Base-by-base conservation (phyloP, 2,329 filamentous ascomycete species). In the Alternaria solani region DNA sequence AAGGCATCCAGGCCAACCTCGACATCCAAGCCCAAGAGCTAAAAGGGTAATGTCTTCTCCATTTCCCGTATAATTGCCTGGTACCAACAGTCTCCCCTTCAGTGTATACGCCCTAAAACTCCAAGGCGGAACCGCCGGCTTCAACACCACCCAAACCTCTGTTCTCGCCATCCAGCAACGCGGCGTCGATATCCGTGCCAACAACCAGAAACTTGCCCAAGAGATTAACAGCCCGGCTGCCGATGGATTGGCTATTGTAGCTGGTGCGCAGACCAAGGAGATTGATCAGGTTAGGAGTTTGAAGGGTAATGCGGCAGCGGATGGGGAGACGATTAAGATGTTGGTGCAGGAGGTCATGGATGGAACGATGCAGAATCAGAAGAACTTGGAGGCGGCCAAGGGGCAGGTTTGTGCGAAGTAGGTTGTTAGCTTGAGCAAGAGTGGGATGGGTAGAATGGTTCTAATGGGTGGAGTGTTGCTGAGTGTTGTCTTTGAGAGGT, bases 1-100 rank as follows among this genome's bases (percentile, higher is more conserved):
- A 59, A 1, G 68, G 68, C 6, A 72, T 70, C 9, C 57, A 70
- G 26, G 55, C 61, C 9, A 70, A 69, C 36, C 61, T 72, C 25
- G 57, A 63, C 25, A 69, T 72, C 16, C 69, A 72, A 43, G 59
- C 59, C 20, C 62, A 68, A 18, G 69, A 72, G 32, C 53, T 70
- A 4, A 52, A 64, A 49, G 65, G 65, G 69, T 67, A 53, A 53
- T 12, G 56, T 41, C 25, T 12, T 14, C 5, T 16, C 4, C 5
- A 8, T 5, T 30, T 30, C 8, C 9, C 28, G 11, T 11, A 30
- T 5, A 30, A 9, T 12, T 25, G n/a, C 18, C 11, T 4, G 34
- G 11, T 30, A 30, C 42, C 53, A 48, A 56, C 42, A 23, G 12
- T 16, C 0, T 3, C 20, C 12, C 20, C 12, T 9, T 5, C 12